Evolutionary conservation across 2,329 filamentous ascomycete genomes (phyloP).

Genomic region (Fusarium tanahbumbuense): DNA sequence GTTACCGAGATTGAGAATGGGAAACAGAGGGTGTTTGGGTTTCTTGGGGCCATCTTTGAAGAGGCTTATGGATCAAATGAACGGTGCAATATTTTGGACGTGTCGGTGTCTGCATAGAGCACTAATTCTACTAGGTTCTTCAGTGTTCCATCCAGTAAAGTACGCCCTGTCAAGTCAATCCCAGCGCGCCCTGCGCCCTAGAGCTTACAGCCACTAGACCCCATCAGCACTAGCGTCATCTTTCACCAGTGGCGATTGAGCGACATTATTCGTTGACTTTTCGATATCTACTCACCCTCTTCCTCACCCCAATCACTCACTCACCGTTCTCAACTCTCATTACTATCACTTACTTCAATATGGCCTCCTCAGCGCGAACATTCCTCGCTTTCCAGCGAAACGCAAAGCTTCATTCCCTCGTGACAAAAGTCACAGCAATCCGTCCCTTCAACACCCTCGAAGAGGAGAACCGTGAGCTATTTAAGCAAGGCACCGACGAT

Average conservation of each 20-base stretch:
- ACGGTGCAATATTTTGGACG: not conserved
- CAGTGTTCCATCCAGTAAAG: not conserved
- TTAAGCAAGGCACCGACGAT: slow-evolving; percentile 65
- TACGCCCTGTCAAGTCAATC: slow-evolving; percentile 9
- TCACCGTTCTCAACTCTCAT: not conserved
- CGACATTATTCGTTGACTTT: not conserved
- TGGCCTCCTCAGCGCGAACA: slow-evolving; percentile 39
- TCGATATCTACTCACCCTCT: not conserved
- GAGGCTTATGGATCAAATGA: slow-evolving; percentile 22
- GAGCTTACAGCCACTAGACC: not conserved
- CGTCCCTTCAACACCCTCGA: slow-evolving; percentile 62
- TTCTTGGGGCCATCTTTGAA: slow-evolving; percentile 32
- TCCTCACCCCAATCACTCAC: not conserved
- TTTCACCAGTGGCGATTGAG: not conserved
- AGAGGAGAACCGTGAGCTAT: slow-evolving; percentile 64
- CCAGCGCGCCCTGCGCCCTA: not conserved
- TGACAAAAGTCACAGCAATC: slow-evolving; percentile 60
- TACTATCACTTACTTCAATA: not conserved
- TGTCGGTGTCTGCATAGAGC: not conserved
- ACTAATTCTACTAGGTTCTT: not conserved
- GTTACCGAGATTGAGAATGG: slow-evolving; percentile 41
- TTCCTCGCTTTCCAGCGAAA: slow-evolving; percentile 59
- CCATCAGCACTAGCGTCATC: not conserved
- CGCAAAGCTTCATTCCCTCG: slow-evolving; percentile 56
- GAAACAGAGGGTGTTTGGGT: slow-evolving; percentile 18